Base-by-base conservation (phyloP, 1,284 basidiomycete species). In the Ceratobasidium sp. region DNA sequence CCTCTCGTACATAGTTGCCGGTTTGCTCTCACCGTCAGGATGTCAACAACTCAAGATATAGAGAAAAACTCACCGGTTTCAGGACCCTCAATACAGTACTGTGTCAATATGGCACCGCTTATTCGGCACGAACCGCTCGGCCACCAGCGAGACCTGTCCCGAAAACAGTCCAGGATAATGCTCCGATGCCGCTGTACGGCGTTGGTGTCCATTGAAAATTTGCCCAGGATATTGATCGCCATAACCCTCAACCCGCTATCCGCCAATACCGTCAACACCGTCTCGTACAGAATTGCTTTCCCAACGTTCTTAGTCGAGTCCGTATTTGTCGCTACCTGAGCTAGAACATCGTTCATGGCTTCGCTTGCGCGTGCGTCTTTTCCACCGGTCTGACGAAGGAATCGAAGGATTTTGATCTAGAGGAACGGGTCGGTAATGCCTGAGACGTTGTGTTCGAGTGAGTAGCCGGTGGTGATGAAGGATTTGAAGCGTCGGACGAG, bases 181-280 rank as follows among this genome's bases (percentile, higher is more conserved):
- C 92, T 93, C 85, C 99, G 97, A 83, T 99, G 97, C 39, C 98
- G 92, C 86, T 99, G 97, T 0, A 99, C 98, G 28, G 97, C 98
- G 84, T 97, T 97, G 10, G 97, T 99, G 86, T 99, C 97, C 89
- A 99, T 97, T 12, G 94, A 88, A 88, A 99, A 99, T 86, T 99
- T 99, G 80, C 98, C 98, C 60, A 99, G 90, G 79, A 99, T 99
- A 84, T 99, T 99, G 87, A 99, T 99, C 0, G 98, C 98, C 98
- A 99, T 99, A 73, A 99, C 97, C 5, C 98, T 92, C 55, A 99
- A 87, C 28, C 97, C 96, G 78, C 92, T 94, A 85, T 99, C 98
- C 9, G 98, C 97, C 84, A 99, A 89, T n/a, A 99, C 95, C 9
- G 97, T 96, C 80, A 99, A 89, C 1, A 99, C 98, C 0, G 97